Evolutionary conservation across 2,329 filamentous ascomycete genomes (phyloP).

Genomic region (Mollisiaceae sp.): DNA sequence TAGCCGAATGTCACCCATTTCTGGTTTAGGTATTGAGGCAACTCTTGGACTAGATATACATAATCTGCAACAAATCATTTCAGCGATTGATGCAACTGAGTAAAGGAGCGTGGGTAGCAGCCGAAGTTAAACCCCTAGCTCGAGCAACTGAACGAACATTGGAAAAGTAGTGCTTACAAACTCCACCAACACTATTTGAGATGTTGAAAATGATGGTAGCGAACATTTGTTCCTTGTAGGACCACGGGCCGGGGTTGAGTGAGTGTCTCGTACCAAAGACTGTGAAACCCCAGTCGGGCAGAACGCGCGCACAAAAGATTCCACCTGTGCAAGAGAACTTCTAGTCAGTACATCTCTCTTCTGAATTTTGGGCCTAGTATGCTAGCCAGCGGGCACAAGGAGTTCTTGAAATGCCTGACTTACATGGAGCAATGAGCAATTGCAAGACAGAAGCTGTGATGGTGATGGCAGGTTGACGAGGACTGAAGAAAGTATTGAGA

Average conservation of each 20-base stretch:
- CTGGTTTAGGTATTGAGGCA: slow-evolving; percentile 44
- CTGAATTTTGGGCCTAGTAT: not conserved
- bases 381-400: not conserved
- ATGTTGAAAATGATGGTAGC: slow-evolving; percentile 23
- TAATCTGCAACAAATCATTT: not conserved
- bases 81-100: not conserved
- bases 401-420: not conserved
- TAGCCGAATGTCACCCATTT: slow-evolving; percentile 42
- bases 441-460: slow-evolving; percentile 23
- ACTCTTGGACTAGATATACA: slow-evolving; percentile 33
- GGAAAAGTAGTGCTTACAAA: not conserved
- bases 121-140: not conserved
- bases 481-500: slow-evolving; percentile 28
- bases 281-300: slow-evolving; percentile 25
- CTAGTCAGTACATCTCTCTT: not conserved
- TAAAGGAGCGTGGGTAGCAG: not conserved
- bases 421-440: slow-evolving; percentile 20
- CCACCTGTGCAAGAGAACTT: slow-evolving; percentile 9
- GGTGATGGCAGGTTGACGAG: slow-evolving; percentile 22
- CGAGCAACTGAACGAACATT: not conserved
- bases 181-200: slow-evolving; percentile 3
- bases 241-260: slow-evolving; percentile 26
- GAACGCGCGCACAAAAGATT: slow-evolving; percentile 12
- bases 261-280: slow-evolving; percentile 17
- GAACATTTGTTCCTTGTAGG: slow-evolving; percentile 23